Evolutionary conservation across 2,329 filamentous ascomycete genomes (phyloP).

Genomic region (Xylaria sp.): DNA sequence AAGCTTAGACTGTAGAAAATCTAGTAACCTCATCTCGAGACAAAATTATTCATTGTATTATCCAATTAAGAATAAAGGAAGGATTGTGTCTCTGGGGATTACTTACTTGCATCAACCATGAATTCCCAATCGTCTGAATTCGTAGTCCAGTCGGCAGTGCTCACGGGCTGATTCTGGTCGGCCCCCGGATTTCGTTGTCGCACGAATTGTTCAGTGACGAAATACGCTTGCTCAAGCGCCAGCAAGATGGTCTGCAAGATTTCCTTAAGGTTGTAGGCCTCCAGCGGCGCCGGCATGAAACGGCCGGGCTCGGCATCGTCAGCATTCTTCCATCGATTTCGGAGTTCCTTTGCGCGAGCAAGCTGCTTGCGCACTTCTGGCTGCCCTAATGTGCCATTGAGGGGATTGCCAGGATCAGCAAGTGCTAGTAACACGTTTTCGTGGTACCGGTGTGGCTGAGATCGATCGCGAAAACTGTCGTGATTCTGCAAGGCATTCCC

Average conservation of each 20-base stretch:
- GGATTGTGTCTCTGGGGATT: background rate
- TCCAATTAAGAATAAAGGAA: background rate
- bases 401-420: constrained; percentile 65
- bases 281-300: constrained; percentile 56
- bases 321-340: constrained; percentile 78
- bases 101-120: constrained; percentile 63
- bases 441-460: constrained; percentile 68
- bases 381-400: constrained; percentile 65
- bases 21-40: background rate
- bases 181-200: constrained; percentile 37
- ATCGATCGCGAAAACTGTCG: constrained; percentile 25
- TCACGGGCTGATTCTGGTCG: constrained; percentile 32
- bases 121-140: constrained; percentile 64
- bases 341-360: constrained; percentile 73
- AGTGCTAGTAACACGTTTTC: constrained; percentile 75
- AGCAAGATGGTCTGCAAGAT: constrained; percentile 68
- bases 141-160: constrained; percentile 40
- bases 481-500: constrained; percentile 14
- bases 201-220: constrained; percentile 61
- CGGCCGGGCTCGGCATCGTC: constrained; percentile 54
- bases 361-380: constrained; percentile 69
- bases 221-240: constrained; percentile 69
- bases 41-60: background rate
- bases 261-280: constrained; percentile 69
- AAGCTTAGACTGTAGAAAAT: background rate